Base-by-base conservation (phyloP, 768 basidiomycete species). In the Inosperma sp. region DNA sequence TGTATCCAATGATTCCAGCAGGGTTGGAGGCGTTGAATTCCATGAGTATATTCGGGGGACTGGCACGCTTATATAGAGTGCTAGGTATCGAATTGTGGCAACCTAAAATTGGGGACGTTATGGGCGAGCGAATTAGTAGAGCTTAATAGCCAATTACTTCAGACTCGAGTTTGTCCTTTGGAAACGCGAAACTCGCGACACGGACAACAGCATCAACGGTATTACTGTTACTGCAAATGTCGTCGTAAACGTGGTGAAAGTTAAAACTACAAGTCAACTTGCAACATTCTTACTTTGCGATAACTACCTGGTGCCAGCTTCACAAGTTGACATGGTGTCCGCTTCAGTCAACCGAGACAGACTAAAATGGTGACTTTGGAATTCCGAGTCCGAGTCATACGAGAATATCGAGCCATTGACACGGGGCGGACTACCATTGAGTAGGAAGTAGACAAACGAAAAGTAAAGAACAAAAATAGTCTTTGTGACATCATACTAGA, bases 1-100 rank as follows among this genome's bases (percentile, higher is more conserved):
- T 19, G 29, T 45, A 45, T 31, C 33, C 43, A n/a, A 44, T n/a
- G n/a, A n/a, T n/a, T n/a, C n/a, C 35, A 36, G 35, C 35, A 17
- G 35, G 35, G 21, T 36, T 17, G n/a, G 35, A 36, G 12, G 35
- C n/a, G 21, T 36, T 10, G 35, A 36, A 36, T 16, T 36, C 35
- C 35, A 36, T 36, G 35, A 36, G 21, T 36, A 36, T 36, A 36
- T 36, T 16, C 12, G 4, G 5, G 35, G 35, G 35, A 36, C 35
- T 7, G 35, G 35, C n/a, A 36, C 35, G 21, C 35, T 36, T 36
- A 21, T 36, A 10, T 36, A 5, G 16, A 17, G 21, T 36, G 35
- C 35, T 6, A 36, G 12, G 12, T 36, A 36, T 36, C 21, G 35
- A 12, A 36, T 36, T 10, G 35, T 36, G 35, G 35, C 35, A 16